Evolutionary conservation across 192 early-diverging fungal genomes (phyloP).

Genomic region (Chytriomyces hyalinus): DNA sequence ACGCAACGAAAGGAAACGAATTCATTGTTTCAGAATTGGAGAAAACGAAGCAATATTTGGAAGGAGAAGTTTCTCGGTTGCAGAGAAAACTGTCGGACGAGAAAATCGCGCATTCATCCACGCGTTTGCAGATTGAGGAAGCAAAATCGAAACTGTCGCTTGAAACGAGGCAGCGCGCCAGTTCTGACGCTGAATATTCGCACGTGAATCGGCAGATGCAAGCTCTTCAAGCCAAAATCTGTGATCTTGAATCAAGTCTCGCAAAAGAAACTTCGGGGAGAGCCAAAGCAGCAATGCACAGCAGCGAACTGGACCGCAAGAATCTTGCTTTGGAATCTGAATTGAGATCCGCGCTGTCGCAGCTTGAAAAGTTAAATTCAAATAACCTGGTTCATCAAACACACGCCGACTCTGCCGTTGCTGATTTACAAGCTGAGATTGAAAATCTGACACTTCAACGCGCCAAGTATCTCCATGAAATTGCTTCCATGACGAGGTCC

Average conservation of each 20-base stretch:
- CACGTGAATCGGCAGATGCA: too few species aligned
- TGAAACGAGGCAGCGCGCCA: not conserved
- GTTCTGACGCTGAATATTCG: too few species aligned
- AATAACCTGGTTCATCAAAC: not conserved
- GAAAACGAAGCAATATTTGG: conserved; percentile 1
- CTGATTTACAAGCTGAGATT: conserved; percentile 30
- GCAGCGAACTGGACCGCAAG: not conserved
- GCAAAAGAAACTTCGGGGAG: too few species aligned
- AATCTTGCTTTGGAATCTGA: conserved; percentile 11
- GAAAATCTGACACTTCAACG: conserved; percentile 7
- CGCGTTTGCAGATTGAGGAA: conserved; percentile 16
- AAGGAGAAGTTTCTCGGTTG: conserved; percentile 36
- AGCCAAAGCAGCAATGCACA: too few species aligned
- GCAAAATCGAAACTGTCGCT: not conserved
- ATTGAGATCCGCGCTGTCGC: not conserved
- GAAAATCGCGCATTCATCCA: not conserved
- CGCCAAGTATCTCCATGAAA: conserved; percentile 8
- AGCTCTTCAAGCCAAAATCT: too few species aligned
- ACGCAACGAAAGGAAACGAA: not conserved
- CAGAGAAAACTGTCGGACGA: conserved; percentile 19
- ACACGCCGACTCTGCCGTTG: conserved; percentile 8
- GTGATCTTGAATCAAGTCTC: too few species aligned
- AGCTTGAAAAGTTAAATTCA: not conserved
- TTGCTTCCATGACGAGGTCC: conserved; percentile 35
- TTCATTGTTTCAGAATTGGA: not conserved